Conservation (phyloP, 495 filamentous ascomycete genomes). For the Neurospora tetraspora region DNA sequence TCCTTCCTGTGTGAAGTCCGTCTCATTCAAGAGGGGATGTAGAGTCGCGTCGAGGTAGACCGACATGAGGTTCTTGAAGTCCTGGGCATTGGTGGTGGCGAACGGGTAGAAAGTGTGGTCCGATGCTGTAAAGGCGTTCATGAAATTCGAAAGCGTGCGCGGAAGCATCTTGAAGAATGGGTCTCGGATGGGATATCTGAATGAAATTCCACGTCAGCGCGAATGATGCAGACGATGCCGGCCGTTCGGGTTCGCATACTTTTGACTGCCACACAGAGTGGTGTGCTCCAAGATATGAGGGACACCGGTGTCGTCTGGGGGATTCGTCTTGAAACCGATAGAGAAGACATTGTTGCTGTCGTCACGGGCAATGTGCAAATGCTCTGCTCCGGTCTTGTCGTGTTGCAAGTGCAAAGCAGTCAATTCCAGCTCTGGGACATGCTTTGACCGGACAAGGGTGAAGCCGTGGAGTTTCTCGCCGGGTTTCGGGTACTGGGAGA, state of each 20-base stretch:
- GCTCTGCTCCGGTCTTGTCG: slow-evolving; percentile 89
- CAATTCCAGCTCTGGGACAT: slow-evolving; percentile 87
- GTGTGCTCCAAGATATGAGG: slow-evolving; percentile 98
- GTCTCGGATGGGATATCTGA: slow-evolving; percentile 86
- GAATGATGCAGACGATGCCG: background rate
- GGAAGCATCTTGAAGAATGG: slow-evolving; percentile 99
- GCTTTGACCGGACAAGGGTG: slow-evolving; percentile 75
- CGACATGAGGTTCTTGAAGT: slow-evolving; percentile 90
- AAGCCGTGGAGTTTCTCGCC: slow-evolving; percentile 90
- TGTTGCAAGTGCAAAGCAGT: slow-evolving; percentile 84
- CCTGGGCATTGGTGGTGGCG: slow-evolving; percentile 91
- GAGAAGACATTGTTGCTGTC: slow-evolving; percentile 99
- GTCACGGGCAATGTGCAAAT: slow-evolving; percentile 86
- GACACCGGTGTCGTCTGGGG: slow-evolving; percentile 89
- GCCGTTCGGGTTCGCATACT: slow-evolving; percentile 43
- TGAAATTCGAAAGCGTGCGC: slow-evolving; percentile 93
- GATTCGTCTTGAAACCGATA: slow-evolving; percentile 97
- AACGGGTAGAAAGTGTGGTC: slow-evolving; percentile 99
- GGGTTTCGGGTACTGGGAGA: slow-evolving; percentile 59
- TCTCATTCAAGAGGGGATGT: slow-evolving; percentile 72
- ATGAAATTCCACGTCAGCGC: slow-evolving; percentile 16
- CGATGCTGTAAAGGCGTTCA: slow-evolving; percentile 95
- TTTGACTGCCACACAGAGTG: slow-evolving; percentile 92
- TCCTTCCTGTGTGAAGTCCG: slow-evolving; percentile 94
- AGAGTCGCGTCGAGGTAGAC: slow-evolving; percentile 95